Base-by-base conservation (phyloP, 2,329 filamentous ascomycete species). In the Ophiocordyceps camponoti-rufipedis region DNA sequence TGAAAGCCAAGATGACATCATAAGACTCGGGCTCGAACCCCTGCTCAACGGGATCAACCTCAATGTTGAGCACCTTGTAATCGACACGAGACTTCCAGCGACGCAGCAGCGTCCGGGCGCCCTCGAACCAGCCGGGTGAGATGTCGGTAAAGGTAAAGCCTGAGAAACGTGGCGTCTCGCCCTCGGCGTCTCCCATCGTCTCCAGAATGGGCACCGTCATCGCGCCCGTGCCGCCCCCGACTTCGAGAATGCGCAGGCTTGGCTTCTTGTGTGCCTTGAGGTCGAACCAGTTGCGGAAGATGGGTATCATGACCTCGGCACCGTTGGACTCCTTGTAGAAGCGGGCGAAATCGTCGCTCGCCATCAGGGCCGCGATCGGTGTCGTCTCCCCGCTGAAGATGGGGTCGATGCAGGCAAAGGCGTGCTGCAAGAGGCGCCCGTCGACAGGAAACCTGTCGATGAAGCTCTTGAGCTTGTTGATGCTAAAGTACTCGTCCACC, bases 11-110 rank as follows among this genome's bases (percentile, higher is more conserved):
- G 14, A 45, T 28, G 2, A 45, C 44, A 14, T 45, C 44, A 10
- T 45, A 45, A 10, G 44, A 31, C 28, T 45, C 44, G 35, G 44
- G 13, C 28, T 45, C 38, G 44, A 45, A 45, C 10, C 44, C 44
- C n/a, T 45, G 44, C 23, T 45, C 44, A 2, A 45, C n/a, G 1
- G 35, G 44, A 32, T 45, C 44, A 8, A 19, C 29, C 38, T 45
- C 44, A 31, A 45, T 45, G 18, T 45, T 29, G 10, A 45, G 44
- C 8, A 45, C 44, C 38, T 41, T 41, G 16, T 45, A 45, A 35
- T 45, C 44, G n/a, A 45, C 33, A 19, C 38, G 35, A 12, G 18
- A 29, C 28, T 45, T 16, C 44, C 44, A 45, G 38, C 41, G 28
- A 9, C 38, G 19, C 11, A 45, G 35, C 12, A 45, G 13, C 11